Evolutionary conservation across 2,329 filamentous ascomycete genomes (phyloP), one percentile per base, ranked within the genome.

Genomic region (Fusarium concolor): DNA sequence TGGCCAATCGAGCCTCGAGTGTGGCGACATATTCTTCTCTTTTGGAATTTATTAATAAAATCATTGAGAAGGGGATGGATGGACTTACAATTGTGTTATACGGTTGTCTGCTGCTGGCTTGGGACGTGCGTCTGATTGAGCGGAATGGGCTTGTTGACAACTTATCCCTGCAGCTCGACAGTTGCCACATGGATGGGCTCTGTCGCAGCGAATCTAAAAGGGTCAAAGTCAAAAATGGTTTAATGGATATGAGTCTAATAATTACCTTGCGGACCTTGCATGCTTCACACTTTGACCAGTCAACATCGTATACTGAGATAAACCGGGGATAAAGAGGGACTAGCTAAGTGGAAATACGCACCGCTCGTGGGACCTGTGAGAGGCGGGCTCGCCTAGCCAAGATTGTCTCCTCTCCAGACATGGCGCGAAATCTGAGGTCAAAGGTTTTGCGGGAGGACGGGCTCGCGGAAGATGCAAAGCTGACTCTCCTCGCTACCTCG

Each of bases 241-340:
- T 4, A 8, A 20, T 2, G n/a, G 29, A 6, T 14, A 14, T 35
- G 18, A 14, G 17, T 20, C 17, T 14, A 4, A 14, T 6, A n/a
- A 2, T 29, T 45, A 62, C 66, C 65, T 68, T 68, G 37, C 66
- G 61, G 20, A 68, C 45, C 26, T 68, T 68, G 18, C 66, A 68
- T 10, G 50, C 66, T 52, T 68, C 65, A 28, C 66, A 68, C 66
- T 68, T 54, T 44, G 18, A 15, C 10, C 39, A 15, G 55, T 65
- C 38, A 67, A 24, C 22, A 24, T 24, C 22, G 22, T 6, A 24
- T 24, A 24, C 22, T 24, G 28, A 24, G 41, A 22, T 15, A 35
- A 14, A 22, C 29, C 20, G 31, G 31, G 31, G 4, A 10, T 10
- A 26, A 26, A 7, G 26, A 26, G 26, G 26, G 5, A 7, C 26